Evolutionary conservation across 2,329 filamentous ascomycete genomes (phyloP).

Genomic region (Aspergillus viridinutans): DNA sequence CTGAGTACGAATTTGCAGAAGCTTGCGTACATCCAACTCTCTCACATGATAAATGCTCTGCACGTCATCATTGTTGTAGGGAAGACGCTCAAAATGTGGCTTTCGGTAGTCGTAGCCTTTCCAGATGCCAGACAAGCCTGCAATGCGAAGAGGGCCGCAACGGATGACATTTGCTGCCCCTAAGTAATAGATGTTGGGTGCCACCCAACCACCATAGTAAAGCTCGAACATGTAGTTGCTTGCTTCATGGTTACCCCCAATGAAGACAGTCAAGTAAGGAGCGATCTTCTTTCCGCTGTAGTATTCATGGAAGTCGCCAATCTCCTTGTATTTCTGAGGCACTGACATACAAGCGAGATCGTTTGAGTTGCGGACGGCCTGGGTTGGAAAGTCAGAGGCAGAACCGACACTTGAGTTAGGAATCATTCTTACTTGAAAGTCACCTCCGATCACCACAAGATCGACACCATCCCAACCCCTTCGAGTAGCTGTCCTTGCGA

Average conservation of each 20-base stretch:
- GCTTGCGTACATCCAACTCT: slow-evolving; percentile 84
- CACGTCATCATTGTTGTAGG: slow-evolving; percentile 72
- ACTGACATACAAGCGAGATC: slow-evolving; percentile 89
- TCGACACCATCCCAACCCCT: slow-evolving; percentile 80
- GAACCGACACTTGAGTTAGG: neutral
- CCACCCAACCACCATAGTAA: slow-evolving; percentile 95
- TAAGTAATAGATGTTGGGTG: slow-evolving; percentile 95
- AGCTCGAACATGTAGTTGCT: slow-evolving; percentile 86
- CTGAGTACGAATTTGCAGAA: slow-evolving; percentile 78
- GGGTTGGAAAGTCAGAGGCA: slow-evolving; percentile 8
- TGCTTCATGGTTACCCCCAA: slow-evolving; percentile 93
- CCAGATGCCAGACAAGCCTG: slow-evolving; percentile 90
- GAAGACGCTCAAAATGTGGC: slow-evolving; percentile 77
- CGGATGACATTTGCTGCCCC: slow-evolving; percentile 86
- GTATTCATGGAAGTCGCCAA: slow-evolving; percentile 93
- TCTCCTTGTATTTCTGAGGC: slow-evolving; percentile 76
- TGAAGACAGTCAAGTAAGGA: slow-evolving; percentile 86
- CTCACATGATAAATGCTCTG: slow-evolving; percentile 84
- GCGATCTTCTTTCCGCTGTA: slow-evolving; percentile 74
- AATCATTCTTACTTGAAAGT: slow-evolving; percentile 68
- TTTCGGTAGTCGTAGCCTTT: slow-evolving; percentile 85
- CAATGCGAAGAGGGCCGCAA: slow-evolving; percentile 79
- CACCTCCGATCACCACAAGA: slow-evolving; percentile 88
- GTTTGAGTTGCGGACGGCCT: slow-evolving; percentile 81
- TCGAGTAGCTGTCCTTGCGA: slow-evolving; percentile 62